Evolutionary conservation across 805 yeast genomes (phyloP), one percentile per base, ranked within the genome.

Genomic region (Candida morakotiae): DNA sequence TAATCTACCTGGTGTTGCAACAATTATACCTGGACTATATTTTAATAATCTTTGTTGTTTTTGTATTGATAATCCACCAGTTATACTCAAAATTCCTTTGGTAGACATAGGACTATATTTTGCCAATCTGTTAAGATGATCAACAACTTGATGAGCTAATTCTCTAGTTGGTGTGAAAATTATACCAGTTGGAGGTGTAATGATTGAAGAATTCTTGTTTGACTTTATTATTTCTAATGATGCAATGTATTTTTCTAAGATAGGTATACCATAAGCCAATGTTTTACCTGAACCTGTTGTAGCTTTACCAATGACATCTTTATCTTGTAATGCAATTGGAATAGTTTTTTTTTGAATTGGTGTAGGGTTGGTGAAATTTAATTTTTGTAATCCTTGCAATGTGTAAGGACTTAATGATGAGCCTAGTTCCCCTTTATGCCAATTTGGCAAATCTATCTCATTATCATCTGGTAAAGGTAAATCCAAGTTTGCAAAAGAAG

Each of bases 221-320:
- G 42, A 37, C 35, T 49, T 44, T 26, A 49, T 41, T 18, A 37
- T 34, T 4, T 41, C 43, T 22, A 50, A 35, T 8, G 58, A 56
- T 11, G 48, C 39, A 14, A 79, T 48, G 41, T 76, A 73, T 41
- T 71, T 75, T 53, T 91, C 96, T 42, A 93, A 58, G 20, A 94
- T 81, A 8, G 98, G 97, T 19, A 93, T 77, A 31, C 96, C 96
- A 58, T 87, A 93, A 0, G 98, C 99, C 40, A 89, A 67, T 0
- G 98, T 93, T 56, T 93, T 93, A 71, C 98, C 98, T 1, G 96
- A 86, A 57, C 98, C 98, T 1, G 98, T 93, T 9, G 93, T 83
- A 11, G 98, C 98, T 55, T 91, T 93, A 38, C 98, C 98, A 46
- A 93, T 80, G 3, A 93, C 76, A 60, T 93, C 98, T 24, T 69